A percentile compares a stretch with the other conserved stretches of the same genome.
Conservation (phyloP, 345 rosid genomes). For the Melaleuca alternifolia region DNA sequence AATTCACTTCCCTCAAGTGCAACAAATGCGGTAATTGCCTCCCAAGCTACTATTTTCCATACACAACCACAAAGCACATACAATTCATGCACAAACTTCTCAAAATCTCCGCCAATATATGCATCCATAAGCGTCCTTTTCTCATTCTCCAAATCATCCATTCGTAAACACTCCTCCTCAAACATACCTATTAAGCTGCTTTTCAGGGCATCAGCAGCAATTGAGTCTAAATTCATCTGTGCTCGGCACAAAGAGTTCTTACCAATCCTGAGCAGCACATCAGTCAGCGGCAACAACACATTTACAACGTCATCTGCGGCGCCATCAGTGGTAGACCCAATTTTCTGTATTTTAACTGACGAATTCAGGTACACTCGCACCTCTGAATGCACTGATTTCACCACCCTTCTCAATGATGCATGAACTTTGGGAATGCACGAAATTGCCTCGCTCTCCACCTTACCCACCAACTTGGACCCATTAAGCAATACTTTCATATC, state of each 20-base stretch:
- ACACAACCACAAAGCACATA: constrained; percentile 29
- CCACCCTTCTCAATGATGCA: constrained; percentile 53
- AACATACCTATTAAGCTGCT: constrained; percentile 22
- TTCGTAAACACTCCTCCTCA: not conserved
- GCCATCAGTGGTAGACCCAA: constrained; percentile 3
- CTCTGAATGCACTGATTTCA: constrained; percentile 42
- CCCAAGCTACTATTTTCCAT: constrained; percentile 75
- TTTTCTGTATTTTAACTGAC: constrained; percentile 18
- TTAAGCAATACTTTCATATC: constrained; percentile 68
- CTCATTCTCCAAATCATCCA: constrained; percentile 11
- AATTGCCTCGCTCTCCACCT: constrained; percentile 22
- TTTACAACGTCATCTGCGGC: constrained; percentile 15
- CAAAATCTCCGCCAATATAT: constrained; percentile 23
- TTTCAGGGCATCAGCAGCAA: constrained; percentile 22
- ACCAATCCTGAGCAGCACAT: constrained; percentile 34
- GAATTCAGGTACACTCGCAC: constrained; percentile 47
- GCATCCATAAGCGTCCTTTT: constrained; percentile 25
- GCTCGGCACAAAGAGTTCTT: constrained; percentile 38
- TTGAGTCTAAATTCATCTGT: constrained; percentile 26
- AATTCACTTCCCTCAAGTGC: constrained; percentile 52
- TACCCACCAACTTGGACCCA: constrained; percentile 56
- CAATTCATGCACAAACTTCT: constrained; percentile 39
- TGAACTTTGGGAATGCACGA: constrained; percentile 35
- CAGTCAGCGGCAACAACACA: constrained; percentile 26
- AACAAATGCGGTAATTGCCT: constrained; percentile 49